Base-by-base conservation (phyloP, 345 rosid genomes). In the Eutrema yunnanense region DNA sequence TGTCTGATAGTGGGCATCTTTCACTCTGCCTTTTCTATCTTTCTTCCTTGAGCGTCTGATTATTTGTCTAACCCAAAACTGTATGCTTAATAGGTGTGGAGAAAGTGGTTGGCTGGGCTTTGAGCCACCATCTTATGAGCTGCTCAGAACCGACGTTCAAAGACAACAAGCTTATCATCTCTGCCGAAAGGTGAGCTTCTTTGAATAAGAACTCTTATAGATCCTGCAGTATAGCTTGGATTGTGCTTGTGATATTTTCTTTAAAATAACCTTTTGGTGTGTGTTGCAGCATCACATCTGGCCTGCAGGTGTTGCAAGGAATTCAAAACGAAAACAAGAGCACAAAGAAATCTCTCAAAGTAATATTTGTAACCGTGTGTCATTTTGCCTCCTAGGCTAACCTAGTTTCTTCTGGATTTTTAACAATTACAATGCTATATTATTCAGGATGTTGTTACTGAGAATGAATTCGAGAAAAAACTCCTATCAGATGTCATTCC, bases 381-480 rank as follows among this genome's bases (percentile, higher is more conserved):
- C 30, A 19, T 40, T 47, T 59, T 19, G 4, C 16, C 46, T 48
- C 59, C 22, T 16, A 48, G 33, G 47, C 63, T 38, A 22, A 6
- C 63, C 33, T 37, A 12, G 43, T 55, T 29, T 16, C 47, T 44
- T 37, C 6, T 36, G 57, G 46, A 33, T 50, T 42, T 62, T 38
- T 32, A 37, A 65, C 47, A 63, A 40, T 71, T 55, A 33, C 32
- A 42, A 9, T 46, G 40, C 52, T 62, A 8, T 26, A 51, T 51
- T 8, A 68, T 78, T 37, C 82, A 94, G 99, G 97, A 95, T 77
- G 96, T 95, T 59, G 86, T 87, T 57, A 95, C 99, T 44, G 97
- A 95, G 77, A 95, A 95, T 85, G 97, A 95, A 74, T 95, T 95
- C 66, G 97, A 95, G 82, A 95, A 95, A 82, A 95, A 95, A 69